A percentile compares a stretch with the other conserved stretches of the same genome.
These are phyloP conservation scores for Neolentinus lepideus DNA, from an alignment of 1,284 basidiomycete genomes.

Conservation along the genomic window DNA sequence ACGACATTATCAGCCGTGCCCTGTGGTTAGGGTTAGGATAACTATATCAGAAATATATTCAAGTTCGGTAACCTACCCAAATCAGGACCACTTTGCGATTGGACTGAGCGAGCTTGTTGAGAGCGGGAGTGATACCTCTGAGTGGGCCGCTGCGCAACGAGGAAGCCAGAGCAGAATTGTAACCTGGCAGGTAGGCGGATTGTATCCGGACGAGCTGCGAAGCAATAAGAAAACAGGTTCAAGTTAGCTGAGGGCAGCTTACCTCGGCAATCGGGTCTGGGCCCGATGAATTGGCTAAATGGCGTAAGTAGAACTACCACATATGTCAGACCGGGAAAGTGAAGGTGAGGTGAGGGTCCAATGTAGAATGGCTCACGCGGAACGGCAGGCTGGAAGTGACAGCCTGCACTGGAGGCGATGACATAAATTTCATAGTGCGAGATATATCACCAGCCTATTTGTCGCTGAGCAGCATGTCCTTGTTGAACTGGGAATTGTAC, in stretches of 20 bases:
- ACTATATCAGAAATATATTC: not conserved
- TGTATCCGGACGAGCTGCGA: constrained; percentile 59
- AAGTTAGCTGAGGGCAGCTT: constrained; percentile 3
- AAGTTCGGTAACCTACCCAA: constrained; percentile 39
- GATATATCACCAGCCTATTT: constrained; percentile 57
- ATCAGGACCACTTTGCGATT: constrained; percentile 50
- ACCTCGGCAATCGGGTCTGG: constrained; percentile 33
- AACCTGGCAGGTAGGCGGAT: constrained; percentile 65
- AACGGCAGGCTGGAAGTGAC: constrained; percentile 53
- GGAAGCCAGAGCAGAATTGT: constrained; percentile 64
- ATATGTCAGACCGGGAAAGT: not conserved
- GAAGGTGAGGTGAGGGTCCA: constrained; percentile 1
- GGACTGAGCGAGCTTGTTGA: constrained; percentile 39
- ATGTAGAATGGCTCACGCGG: constrained; percentile 32
- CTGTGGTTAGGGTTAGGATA: constrained; percentile 23
- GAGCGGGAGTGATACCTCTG: constrained; percentile 46
- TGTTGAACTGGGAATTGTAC: constrained; percentile 1
- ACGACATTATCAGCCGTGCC: constrained; percentile 64
- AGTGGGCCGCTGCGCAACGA: constrained; percentile 69
- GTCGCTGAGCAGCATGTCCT: not conserved
- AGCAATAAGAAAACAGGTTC: not conserved
- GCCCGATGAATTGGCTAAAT: constrained; percentile 26
- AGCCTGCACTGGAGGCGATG: constrained; percentile 58
- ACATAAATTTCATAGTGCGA: constrained; percentile 65
- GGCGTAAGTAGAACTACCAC: constrained; percentile 42